Conservation (phyloP, 2,329 filamentous ascomycete genomes). For the Aureobasidium uvarum region DNA sequence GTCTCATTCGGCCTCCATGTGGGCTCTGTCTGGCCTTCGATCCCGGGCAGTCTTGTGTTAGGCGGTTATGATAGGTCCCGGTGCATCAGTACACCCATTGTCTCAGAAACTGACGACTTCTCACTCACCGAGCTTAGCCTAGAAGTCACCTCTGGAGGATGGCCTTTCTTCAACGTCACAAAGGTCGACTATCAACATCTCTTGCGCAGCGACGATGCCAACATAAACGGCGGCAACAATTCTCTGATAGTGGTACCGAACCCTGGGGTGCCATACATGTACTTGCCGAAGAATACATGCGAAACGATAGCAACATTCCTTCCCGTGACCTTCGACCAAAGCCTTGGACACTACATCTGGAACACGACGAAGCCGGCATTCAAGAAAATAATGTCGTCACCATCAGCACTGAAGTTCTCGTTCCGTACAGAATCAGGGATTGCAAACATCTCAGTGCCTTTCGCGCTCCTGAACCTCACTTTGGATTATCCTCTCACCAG, state of each 20-base stretch:
- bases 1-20: slow-evolving; percentile 19
- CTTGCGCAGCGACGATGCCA: not conserved
- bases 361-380: not conserved
- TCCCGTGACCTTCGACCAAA: not conserved
- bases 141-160: not conserved
- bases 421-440: not conserved
- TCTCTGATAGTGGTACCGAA: slow-evolving; percentile 9
- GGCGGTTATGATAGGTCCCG: slow-evolving; percentile 14
- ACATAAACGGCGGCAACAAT: not conserved
- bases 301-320: not conserved
- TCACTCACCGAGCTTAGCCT: not conserved
- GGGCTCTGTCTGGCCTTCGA: not conserved
- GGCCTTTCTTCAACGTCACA: not conserved
- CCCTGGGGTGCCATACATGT: slow-evolving; percentile 18
- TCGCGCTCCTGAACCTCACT: slow-evolving; percentile 18
- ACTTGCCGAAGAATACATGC: slow-evolving; percentile 5
- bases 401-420: not conserved
- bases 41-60: not conserved
- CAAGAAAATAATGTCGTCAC: not conserved
- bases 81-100: slow-evolving; percentile 2
- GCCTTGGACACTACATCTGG: slow-evolving; percentile 12
- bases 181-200: not conserved
- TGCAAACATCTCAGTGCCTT: slow-evolving; percentile 3
- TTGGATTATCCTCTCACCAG: not conserved
- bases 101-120: not conserved